These are phyloP conservation scores for Besnoitia besnoiti DNA, from an alignment of 169 alveolate species.

Conservation along the genomic window DNA sequence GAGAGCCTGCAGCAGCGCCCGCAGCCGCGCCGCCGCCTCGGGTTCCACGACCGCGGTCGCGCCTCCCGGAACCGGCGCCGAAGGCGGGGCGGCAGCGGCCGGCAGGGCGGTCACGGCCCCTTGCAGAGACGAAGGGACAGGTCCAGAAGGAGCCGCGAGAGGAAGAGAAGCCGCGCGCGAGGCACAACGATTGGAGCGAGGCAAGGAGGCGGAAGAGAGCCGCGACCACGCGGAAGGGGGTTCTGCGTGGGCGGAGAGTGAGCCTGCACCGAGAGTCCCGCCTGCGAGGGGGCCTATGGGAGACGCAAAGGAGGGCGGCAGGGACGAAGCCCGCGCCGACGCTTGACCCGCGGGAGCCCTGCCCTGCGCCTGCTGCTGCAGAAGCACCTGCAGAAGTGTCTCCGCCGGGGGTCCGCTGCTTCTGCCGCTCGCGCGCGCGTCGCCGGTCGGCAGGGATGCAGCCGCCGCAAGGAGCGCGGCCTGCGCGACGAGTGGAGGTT, in stretches of 20 bases:
- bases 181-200: no score
- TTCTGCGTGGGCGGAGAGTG: neutral
- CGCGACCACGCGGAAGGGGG: no score
- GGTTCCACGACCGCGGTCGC: constrained; percentile 10
- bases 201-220: neutral
- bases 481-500: no score
- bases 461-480: no score
- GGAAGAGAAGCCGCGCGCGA: neutral
- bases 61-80: neutral
- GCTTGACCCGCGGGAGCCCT: no score
- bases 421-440: neutral
- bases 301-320: no score
- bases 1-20: neutral
- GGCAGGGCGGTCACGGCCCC: no score
- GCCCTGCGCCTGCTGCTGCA: neutral
- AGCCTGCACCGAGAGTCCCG: neutral
- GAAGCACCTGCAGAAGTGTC: neutral
- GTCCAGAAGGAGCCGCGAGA: neutral
- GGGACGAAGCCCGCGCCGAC: no score
- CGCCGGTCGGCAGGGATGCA: no score
- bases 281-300: no score
- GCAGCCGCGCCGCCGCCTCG: neutral
- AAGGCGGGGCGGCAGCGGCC: no score
- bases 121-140: neutral
- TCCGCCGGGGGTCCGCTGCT: neutral